Base-by-base conservation (phyloP, 441 rosid species). In the Euphorbia schlechtendalii region DNA sequence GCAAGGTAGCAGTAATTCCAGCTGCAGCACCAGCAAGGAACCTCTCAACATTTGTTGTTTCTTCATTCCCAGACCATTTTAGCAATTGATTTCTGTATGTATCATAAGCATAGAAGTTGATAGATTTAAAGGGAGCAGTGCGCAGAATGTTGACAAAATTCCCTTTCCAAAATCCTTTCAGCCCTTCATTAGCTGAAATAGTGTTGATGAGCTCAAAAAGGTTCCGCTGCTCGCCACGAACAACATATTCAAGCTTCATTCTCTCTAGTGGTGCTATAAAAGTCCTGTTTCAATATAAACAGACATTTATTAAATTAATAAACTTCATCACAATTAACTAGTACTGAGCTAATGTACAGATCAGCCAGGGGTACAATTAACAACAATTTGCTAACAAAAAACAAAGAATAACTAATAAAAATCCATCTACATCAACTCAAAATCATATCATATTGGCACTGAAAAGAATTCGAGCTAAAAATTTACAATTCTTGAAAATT, bases 91-190 rank as follows among this genome's bases (percentile, higher is more conserved):
- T 79, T 78, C 93, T 82, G 48, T 89, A 92, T 10, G 87, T 82
- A 71, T 92, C 98, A 63, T 87, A 89, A 18, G 96, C 92, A 69
- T 86, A 92, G 81, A 92, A 92, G 76, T 89, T 92, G 83, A 92
- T 87, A 46, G 98, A 81, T 80, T 92, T 92, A 70, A 92, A 92
- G 28, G 96, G 98, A 66, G 98, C 98, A 14, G 98, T 89, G 55
- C 98, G 78, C 45, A 92, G 96, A 67, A 92, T 89, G 78, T 92
- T 92, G 69, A 89, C 77, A 41, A 86, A 77, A 73, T 92, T 92
- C 61, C 98, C 96, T 77, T 92, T 92, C 98, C 98, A 92, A 72
- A 92, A 92, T 0, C 96, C 98, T 80, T 76, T 86, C 59, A 80
- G 52, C 66, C 98, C 98, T 78, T 92, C 88, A 17, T 81, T 68